Percentiles rank a stretch among this genome's conserved stretches.
Conservation (phyloP, 495 filamentous ascomycete species). For the Chaetomidium leptoderma region DNA sequence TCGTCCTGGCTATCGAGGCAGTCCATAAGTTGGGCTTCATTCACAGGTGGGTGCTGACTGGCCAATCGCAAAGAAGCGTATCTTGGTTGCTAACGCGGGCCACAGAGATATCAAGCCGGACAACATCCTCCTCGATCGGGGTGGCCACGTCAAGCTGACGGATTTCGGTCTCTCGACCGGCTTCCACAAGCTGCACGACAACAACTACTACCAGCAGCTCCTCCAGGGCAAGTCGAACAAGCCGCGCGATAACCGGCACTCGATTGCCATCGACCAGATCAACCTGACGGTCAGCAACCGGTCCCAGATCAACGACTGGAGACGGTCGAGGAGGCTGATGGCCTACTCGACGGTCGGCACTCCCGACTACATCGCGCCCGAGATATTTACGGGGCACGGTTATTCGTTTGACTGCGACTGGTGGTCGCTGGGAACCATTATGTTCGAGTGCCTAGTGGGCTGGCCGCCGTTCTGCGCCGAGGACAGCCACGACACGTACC, state of each 20-base stretch:
- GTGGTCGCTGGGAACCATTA: constrained; percentile 98
- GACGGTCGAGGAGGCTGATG: constrained; percentile 89
- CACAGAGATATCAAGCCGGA: constrained; percentile 96
- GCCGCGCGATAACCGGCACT: constrained; percentile 70
- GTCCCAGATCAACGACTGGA: constrained; percentile 95
- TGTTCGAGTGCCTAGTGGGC: constrained; percentile 98
- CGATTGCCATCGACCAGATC: constrained; percentile 94
- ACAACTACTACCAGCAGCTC: constrained; percentile 97
- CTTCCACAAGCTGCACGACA: constrained; percentile 96
- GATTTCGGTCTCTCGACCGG: constrained; percentile 98
- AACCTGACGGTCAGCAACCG: constrained; percentile 97
- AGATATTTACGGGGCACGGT: constrained; percentile 94
- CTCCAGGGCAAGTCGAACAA: constrained; percentile 75
- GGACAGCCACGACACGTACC: constrained; percentile 94
- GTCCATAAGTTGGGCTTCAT: constrained; percentile 98
- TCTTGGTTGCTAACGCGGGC: constrained; percentile 8
- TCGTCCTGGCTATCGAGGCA: constrained; percentile 93
- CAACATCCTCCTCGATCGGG: constrained; percentile 93
- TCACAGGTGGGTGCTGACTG: constrained; percentile 63
- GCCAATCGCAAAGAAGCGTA: not conserved
- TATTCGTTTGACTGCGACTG: constrained; percentile 97
- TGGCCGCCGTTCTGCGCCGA: constrained; percentile 99
- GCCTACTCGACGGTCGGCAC: constrained; percentile 98
- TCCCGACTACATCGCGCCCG: constrained; percentile 96
- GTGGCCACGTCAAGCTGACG: constrained; percentile 96